phyloP scores from a whole-genome alignment of 768 basidiomycete genomes.

The Pleurotus cornucopiae region DNA sequence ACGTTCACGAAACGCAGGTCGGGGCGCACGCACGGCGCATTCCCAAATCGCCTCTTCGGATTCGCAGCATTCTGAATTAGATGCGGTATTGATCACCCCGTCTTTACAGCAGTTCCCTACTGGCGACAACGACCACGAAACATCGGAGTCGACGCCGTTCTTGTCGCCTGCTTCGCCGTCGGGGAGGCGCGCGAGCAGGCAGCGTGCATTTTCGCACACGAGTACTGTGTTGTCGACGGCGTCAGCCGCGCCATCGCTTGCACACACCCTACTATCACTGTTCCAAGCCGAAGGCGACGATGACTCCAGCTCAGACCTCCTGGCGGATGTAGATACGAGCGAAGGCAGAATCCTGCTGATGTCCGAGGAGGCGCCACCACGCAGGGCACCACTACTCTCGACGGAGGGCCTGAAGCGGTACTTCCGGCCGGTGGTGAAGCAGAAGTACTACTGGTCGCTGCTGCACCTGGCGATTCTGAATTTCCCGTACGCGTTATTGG shows the following conservation, averaged over 20 bases:
- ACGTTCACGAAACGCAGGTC: constrained; percentile 35
- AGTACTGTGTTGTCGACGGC: constrained; percentile 42
- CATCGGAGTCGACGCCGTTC: constrained; percentile 47
- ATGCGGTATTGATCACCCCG: constrained; percentile 12
- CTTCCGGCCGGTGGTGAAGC: constrained; percentile 55
- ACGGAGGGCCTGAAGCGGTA: constrained; percentile 46
- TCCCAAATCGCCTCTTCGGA: constrained; percentile 27
- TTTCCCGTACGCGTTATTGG: constrained; percentile 73
- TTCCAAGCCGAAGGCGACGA: constrained; percentile 44
- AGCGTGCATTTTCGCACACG: constrained; percentile 54
- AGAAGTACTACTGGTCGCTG: constrained; percentile 59
- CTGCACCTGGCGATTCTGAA: constrained; percentile 72
- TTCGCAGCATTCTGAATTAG: constrained; percentile 27
- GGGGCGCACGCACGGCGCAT: constrained; percentile 23
- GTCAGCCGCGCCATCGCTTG: constrained; percentile 60
- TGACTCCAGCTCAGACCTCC: constrained; percentile 24
- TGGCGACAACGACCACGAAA: constrained; percentile 23
- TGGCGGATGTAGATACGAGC: constrained; percentile 22
- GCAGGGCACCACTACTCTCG: constrained; percentile 22
- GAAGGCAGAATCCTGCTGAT: constrained; percentile 5
- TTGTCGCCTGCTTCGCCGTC: constrained; percentile 25
- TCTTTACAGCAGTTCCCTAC: constrained; percentile 21
- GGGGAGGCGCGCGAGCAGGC: constrained; percentile 25
- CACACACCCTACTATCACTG: constrained; percentile 67
- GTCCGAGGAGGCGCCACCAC: constrained; percentile 9